Conservation (phyloP, 2,329 filamentous ascomycete genomes). For the Davidsoniella neocaledoniae region DNA sequence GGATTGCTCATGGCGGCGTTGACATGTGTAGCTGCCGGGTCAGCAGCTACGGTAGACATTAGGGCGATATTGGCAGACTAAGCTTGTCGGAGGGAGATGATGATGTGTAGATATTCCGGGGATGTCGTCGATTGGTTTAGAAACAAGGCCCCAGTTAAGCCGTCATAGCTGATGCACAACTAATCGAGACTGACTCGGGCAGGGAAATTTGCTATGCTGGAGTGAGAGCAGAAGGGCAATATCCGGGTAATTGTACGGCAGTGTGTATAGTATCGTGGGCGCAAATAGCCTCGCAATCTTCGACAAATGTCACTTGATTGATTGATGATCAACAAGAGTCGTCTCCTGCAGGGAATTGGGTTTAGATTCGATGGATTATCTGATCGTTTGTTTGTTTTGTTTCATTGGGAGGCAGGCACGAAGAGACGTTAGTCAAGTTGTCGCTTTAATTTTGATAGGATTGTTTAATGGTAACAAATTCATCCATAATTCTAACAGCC, state of each 20-base stretch:
- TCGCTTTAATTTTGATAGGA: background rate
- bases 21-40: constrained; percentile 8
- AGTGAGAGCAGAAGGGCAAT: too few species aligned
- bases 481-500: constrained; percentile 4
- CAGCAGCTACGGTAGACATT: constrained; percentile 10
- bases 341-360: constrained; percentile 10
- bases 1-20: constrained; percentile 3
- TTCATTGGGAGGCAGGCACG: too few species aligned
- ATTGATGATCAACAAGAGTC: background rate
- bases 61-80: background rate
- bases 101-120: background rate
- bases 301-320: constrained; percentile 5
- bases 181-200: background rate
- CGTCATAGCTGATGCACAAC: constrained; percentile 6
- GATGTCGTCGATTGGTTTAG: constrained; percentile 4
- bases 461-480: constrained; percentile 6
- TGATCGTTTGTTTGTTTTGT: background rate
- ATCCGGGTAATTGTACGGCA: background rate
- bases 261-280: background rate
- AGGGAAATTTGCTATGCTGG: background rate
- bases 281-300: constrained; percentile 10
- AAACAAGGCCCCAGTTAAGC: constrained; percentile 10
- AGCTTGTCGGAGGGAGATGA: background rate
- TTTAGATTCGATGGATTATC: background rate
- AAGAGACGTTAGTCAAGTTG: too few species aligned